Evolutionary conservation across 768 basidiomycete genomes (phyloP).

Genomic region (Trametes meyenii): DNA sequence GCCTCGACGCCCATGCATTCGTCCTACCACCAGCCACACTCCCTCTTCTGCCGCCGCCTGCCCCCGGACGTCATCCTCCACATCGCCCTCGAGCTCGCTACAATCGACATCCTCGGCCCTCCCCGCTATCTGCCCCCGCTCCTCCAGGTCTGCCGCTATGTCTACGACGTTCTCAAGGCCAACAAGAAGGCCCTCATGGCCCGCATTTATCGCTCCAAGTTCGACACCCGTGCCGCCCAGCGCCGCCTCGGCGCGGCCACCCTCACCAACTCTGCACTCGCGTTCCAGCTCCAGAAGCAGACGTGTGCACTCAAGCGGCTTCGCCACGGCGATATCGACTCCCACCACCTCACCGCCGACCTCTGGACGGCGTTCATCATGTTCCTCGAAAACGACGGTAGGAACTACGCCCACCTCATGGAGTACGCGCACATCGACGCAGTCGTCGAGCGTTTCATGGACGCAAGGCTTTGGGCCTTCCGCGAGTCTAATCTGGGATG

Average conservation of each 20-base stretch:
- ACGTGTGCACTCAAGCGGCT: slow-evolving; percentile 36
- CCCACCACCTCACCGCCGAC: slow-evolving; percentile 35
- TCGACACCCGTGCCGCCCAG: slow-evolving; percentile 53
- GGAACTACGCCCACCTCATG: slow-evolving; percentile 57
- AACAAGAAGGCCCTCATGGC: slow-evolving; percentile 48
- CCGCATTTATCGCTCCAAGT: slow-evolving; percentile 55
- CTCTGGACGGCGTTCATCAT: slow-evolving; percentile 57
- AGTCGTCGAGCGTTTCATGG: slow-evolving; percentile 50
- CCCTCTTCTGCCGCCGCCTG: slow-evolving; percentile 36
- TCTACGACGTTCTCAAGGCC: slow-evolving; percentile 43
- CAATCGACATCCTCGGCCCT: slow-evolving; percentile 45
- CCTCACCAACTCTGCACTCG: slow-evolving; percentile 42
- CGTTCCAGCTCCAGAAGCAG: slow-evolving; percentile 44
- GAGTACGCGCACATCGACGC: slow-evolving; percentile 50
- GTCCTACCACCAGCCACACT: slow-evolving; percentile 20
- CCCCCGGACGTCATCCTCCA: slow-evolving; percentile 50
- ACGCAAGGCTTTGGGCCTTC: slow-evolving; percentile 48
- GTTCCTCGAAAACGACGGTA: slow-evolving; percentile 69
- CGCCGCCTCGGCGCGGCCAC: slow-evolving; percentile 51
- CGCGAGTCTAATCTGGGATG: slow-evolving; percentile 47
- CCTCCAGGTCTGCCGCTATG: slow-evolving; percentile 43
- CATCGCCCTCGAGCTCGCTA: slow-evolving; percentile 53
- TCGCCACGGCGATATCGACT: slow-evolving; percentile 35
- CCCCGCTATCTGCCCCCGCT: slow-evolving; percentile 53
- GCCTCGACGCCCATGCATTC: slow-evolving; percentile 3